Conservation (phyloP, 805 yeast species). For the Kazachstania africana region DNA sequence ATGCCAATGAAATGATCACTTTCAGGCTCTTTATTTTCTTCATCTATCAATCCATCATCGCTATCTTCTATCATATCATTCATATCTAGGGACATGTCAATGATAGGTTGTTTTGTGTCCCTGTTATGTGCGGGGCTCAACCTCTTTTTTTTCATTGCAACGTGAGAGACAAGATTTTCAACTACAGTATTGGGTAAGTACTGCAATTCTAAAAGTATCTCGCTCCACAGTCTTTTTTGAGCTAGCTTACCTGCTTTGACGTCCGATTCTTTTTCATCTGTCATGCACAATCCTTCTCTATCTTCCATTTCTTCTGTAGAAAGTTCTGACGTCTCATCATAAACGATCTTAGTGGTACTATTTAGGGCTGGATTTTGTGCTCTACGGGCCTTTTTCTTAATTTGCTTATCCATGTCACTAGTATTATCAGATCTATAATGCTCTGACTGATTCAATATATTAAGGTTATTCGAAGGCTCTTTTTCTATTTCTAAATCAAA, state of each 20-base stretch:
- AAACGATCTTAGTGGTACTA: conserved; percentile 8
- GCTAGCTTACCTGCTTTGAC: neutral
- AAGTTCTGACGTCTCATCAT: conserved; percentile 7
- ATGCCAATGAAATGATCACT: too few species aligned
- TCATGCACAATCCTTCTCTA: conserved; percentile 5
- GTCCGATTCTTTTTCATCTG: conserved; percentile 1
- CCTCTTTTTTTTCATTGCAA: conserved; percentile 13
- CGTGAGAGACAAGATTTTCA: conserved; percentile 9
- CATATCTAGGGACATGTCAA: neutral
- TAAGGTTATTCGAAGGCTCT: too few species aligned
- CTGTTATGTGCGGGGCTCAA: neutral
- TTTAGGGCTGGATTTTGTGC: conserved; percentile 6
- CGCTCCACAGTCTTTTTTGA: conserved; percentile 15
- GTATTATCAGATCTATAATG: too few species aligned
- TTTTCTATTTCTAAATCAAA: conserved; percentile 40
- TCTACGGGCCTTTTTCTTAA: conserved; percentile 3
- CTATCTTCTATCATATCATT: too few species aligned
- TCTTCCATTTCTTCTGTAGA: conserved; percentile 13
- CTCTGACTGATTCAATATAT: too few species aligned
- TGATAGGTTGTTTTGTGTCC: neutral
- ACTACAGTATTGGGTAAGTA: conserved; percentile 13
- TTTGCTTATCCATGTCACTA: conserved; percentile 12
- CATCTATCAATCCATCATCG: too few species aligned
- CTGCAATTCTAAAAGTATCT: conserved; percentile 9
- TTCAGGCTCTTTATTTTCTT: too few species aligned